Conservation (phyloP, 176 grass and related monocot genomes). For the Oryza punctata region DNA sequence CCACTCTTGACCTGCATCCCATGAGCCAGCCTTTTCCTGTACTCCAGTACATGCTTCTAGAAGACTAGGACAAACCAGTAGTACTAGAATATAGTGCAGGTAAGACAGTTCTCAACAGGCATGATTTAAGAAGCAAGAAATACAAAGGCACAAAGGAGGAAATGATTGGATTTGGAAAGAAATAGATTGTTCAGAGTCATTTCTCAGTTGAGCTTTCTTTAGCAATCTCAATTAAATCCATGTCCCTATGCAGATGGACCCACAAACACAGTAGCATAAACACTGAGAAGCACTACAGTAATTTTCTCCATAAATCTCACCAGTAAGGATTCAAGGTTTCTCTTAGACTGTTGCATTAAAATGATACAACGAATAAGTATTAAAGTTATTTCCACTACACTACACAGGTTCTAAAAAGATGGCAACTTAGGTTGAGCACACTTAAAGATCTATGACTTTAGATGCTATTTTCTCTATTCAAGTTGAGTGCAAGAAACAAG, state of each 20-base stretch:
- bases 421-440: background rate
- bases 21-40: background rate
- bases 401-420: background rate
- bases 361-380: background rate
- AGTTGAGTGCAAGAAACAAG: background rate
- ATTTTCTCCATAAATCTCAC: background rate
- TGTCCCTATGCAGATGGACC: background rate
- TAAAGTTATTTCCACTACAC: background rate
- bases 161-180: background rate
- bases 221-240: background rate
- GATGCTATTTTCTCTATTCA: background rate
- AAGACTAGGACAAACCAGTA: background rate
- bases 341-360: background rate
- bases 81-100: background rate
- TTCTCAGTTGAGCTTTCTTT: background rate
- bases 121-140: background rate
- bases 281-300: background rate
- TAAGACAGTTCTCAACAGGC: background rate
- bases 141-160: background rate
- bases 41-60: constrained; percentile 4
- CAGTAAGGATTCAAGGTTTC: background rate
- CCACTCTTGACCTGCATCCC: background rate
- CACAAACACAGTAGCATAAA: background rate
- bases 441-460: background rate
- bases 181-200: background rate